Evolutionary conservation across 2,329 filamentous ascomycete genomes (phyloP), one percentile per base, ranked within the genome.

Genomic region (Keithomyces neogunnii): DNA sequence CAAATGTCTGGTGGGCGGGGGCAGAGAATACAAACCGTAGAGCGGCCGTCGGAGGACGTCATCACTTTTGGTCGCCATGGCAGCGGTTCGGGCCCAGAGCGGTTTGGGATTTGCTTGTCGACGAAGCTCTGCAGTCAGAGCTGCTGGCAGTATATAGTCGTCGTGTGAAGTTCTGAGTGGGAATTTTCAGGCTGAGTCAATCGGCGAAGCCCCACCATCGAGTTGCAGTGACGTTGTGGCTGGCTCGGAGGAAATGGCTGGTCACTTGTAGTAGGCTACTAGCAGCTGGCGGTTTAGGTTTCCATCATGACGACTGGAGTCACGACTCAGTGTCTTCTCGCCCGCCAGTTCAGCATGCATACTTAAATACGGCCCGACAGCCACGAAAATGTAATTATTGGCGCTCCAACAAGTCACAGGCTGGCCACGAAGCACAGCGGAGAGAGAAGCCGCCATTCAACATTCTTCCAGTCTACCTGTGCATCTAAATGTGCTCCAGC

Each of bases 31-130:
- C 50, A 44, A 66, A 76, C 75, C 62, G 57, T 81, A 81, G 48
- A 80, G 72, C 10, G 77, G 78, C 52, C 75, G 70, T 56, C 71
- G 69, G 29, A 76, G 65, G 44, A 76, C 59, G 52, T 78, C 76
- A 42, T 77, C 71, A 7, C 44, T 42, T 31, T 40, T 51, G 45
- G 35, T 53, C 42, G 57, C 56, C 57, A 59, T 59, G 38, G 6
- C 30, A 26, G 38, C 8, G 13, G 11, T 10, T 30, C 10, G 13
- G 30, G 40, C 19, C 28, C 4, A 30, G 26, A 9, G 8, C 1
- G 8, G n/a, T 42, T 42, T 19, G 19, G 39, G n/a, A 28, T 29
- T 29, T 42, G 19, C 39, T 9, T 29, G 8, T 44, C 30, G 40
- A 5, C 11, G 26, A 29, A 33, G 30, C 44, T 28, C 29, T 29